phyloP scores from a whole-genome alignment of 2,329 filamentous ascomycete species.

The Aphanoascus verrucosus region DNA sequence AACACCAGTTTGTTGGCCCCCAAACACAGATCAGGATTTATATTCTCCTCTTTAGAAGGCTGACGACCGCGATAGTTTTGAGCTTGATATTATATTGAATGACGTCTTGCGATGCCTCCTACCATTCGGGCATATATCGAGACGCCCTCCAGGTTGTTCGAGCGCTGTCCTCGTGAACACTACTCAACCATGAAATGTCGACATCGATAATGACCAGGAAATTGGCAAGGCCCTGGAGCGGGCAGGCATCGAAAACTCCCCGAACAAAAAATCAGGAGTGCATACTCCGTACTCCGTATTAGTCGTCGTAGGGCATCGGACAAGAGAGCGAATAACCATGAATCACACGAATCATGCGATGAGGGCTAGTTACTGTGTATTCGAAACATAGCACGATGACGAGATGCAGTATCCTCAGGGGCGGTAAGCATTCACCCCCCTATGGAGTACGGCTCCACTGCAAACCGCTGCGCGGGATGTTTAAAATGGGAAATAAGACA shows the following conservation, averaged over 20 bases:
- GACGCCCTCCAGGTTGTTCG: not conserved
- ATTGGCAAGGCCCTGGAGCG: not conserved
- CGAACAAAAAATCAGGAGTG: not conserved
- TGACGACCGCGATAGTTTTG: no score
- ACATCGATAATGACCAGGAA: not conserved
- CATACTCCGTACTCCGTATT: not conserved
- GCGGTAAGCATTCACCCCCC: not conserved
- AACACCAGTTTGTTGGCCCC: no score
- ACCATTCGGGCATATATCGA: not conserved
- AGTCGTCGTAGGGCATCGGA: not conserved
- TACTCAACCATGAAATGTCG: not conserved
- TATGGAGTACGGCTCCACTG: not conserved
- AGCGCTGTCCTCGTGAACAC: constrained; percentile 1
- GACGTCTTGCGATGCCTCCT: not conserved
- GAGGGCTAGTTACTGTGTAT: no score
- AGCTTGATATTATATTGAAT: not conserved
- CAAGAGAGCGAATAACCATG: not conserved
- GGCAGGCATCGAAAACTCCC: constrained; percentile 1
- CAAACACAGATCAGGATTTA: no score
- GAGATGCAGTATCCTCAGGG: constrained; percentile 4
- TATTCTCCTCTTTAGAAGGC: no score
- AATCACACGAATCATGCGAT: constrained; percentile 1
- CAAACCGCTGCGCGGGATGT: constrained; percentile 2
- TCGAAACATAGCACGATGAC: not conserved
- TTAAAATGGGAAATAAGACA: not conserved